Evolutionary conservation across 2,329 filamentous ascomycete genomes (phyloP), one percentile per base, ranked within the genome.

Genomic region (Cladophialophora yegresii): DNA sequence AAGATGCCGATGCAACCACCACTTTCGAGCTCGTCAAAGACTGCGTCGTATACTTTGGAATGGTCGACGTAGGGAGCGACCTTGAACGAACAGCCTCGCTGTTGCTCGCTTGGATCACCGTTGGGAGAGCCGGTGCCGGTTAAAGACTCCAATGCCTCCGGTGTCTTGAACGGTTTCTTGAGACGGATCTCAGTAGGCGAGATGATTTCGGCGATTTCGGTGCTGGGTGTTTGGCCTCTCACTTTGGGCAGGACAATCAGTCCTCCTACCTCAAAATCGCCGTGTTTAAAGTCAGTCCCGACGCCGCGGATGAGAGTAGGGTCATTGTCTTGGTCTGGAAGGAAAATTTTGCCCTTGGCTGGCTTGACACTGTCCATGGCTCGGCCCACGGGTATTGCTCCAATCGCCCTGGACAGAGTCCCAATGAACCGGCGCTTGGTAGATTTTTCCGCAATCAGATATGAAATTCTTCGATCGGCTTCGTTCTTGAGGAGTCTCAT

Each of bases 1-100:
- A 98, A 99, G 73, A 99, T 97, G 67, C 93, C 95, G 61, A 98
- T 90, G 74, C 92, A 96, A 20, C 93, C 93, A 54, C 92, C 92
- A 45, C 85, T 84, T 70, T 88, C 87, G 36, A 99, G 83, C 32
- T 92, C 87, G 69, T 88, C 85, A 77, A 97, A 97, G 16, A 99
- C 93, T 22, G 92, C 91, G 75, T 96, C 87, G 78, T 98, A 98
- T 30, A 98, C 93, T 71, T 91, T 86, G 32, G 89, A 93, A 80
- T 98, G 93, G 75, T 98, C 92, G 49, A 97, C 92, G 73, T 97
- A 92, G 2, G 93, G 93, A 2, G 93, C 92, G 51, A 92, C 82
- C 79, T 95, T 95, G 81, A 89, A 98, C 71, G 88, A 89, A 56
- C 87, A 90, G 23, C 95, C 93, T 50, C 84, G 84, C 47, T 88